phyloP scores from a whole-genome alignment of 768 basidiomycete species.

The Rhodosporidiobolus odoratus region DNA sequence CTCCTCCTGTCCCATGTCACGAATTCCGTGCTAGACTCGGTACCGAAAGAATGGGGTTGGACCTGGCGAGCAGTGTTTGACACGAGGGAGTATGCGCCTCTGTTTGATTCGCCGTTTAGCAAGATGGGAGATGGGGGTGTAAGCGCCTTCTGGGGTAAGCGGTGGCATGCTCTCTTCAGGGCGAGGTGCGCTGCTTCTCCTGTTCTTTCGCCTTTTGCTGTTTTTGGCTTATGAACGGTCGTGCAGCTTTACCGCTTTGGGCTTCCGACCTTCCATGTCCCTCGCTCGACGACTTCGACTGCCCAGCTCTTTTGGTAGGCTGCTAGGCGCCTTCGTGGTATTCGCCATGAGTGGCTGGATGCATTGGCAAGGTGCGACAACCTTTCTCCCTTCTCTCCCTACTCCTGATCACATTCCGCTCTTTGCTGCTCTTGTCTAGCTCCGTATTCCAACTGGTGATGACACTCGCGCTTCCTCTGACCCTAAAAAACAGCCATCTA shows the following conservation, averaged over 20 bases:
- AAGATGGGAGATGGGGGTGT: constrained; percentile 30
- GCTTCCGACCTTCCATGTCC: constrained; percentile 3
- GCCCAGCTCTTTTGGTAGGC: not conserved
- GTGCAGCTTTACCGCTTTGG: constrained; percentile 20
- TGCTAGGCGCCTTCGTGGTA: constrained; percentile 15
- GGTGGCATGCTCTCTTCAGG: constrained; percentile 24
- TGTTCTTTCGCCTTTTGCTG: too few species aligned
- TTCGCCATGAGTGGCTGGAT: constrained; percentile 25
- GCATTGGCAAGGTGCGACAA: constrained; percentile 26
- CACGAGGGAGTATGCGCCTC: constrained; percentile 20
- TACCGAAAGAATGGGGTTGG: not conserved
- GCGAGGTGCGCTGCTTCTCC: not conserved
- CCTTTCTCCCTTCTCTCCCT: not conserved
- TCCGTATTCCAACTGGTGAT: not conserved
- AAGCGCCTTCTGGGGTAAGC: constrained; percentile 14
- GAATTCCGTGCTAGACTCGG: constrained; percentile 7
- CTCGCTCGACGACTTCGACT: not conserved
- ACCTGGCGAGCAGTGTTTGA: constrained; percentile 22
- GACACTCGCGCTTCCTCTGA: not conserved
- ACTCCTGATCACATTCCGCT: not conserved
- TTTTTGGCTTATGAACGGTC: not conserved
- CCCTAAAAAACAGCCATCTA: constrained; percentile 26
- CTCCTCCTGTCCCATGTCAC: not conserved
- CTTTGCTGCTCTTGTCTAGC: not conserved
- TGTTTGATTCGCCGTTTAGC: constrained; percentile 22